Base-by-base conservation (phyloP, 2,329 filamentous ascomycete species). In the Tolypocladium pustulatum region DNA sequence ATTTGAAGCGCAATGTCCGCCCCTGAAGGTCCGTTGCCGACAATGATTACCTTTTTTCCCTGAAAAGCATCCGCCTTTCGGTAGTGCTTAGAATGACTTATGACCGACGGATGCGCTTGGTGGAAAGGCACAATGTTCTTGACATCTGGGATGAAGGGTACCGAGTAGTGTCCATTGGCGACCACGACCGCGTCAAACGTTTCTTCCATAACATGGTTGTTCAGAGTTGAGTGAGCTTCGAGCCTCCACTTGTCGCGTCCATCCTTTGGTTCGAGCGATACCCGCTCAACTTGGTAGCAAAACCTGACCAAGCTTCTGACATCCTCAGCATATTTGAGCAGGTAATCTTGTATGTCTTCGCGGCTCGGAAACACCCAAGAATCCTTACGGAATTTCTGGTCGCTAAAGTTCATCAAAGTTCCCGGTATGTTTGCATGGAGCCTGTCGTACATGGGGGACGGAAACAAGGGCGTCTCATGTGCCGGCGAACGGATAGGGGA, bases 341-440 rank as follows among this genome's bases (percentile, higher is more conserved):
- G 76, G 68, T 97, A 97, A 27, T 83, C 71, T 61, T 88, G 81
- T 3, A 97, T 89, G 32, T 81, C 79, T 61, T 85, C 73, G 61
- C 92, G 84, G 27, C 78, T 81, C 0, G 93, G 93, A 65, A 93
- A 96, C 1, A 96, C 77, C 68, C 87, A 84, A 8, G 81, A 78
- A 15, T 84, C 79, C 1, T 78, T 66, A 0, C 83, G 79, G 66
- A 94, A 94, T 0, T 80, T 69, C 8, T 83, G 75, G 64, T 93
- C 88, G 5, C 86, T 87, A 70, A 86, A 97, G 4, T 80, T 76
- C 93, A 97, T 97, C 57, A 97, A 70, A 0, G 79, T 78, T 60
- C 88, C 84, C 0, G 91, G 89, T 54, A 97, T 91, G 70, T 97
- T 97, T 27, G 92, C 91, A 67, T 96, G 87, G 20, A 97, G 76